phyloP scores from a whole-genome alignment of 2,329 filamentous ascomycete genomes.

The Fusarium acutatum region DNA sequence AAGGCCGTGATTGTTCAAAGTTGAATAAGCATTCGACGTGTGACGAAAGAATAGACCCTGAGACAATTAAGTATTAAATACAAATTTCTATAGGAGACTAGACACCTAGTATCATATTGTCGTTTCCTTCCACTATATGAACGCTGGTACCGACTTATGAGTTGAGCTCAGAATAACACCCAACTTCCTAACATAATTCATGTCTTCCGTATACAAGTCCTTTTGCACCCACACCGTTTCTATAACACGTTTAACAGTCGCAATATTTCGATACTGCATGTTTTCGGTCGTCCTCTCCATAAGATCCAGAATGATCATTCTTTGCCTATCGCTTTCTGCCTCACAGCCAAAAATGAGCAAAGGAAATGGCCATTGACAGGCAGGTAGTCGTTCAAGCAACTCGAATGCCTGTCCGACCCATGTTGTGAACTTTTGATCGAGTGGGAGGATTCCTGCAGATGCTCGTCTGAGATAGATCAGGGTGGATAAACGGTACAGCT shows the following conservation, averaged over 20 bases:
- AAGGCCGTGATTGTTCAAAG: no score
- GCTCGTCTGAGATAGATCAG: slow-evolving; percentile 45
- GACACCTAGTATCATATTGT: background rate
- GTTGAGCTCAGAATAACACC: slow-evolving; percentile 23
- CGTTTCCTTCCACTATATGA: background rate
- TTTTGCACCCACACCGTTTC: slow-evolving; percentile 47
- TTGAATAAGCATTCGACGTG: no score
- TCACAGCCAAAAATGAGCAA: slow-evolving; percentile 39
- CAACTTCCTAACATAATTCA: slow-evolving; percentile 18
- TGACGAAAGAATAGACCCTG: no score
- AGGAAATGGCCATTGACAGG: slow-evolving; percentile 35
- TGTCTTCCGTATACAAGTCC: slow-evolving; percentile 35
- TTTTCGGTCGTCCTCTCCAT: slow-evolving; percentile 38
- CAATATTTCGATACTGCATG: slow-evolving; percentile 29
- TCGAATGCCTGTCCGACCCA: slow-evolving; percentile 40
- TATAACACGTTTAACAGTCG: slow-evolving; percentile 35
- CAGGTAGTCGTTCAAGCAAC: slow-evolving; percentile 28
- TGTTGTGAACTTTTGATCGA: slow-evolving; percentile 6
- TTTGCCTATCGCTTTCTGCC: slow-evolving; percentile 32
- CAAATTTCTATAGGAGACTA: no score
- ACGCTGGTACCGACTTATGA: slow-evolving; percentile 7
- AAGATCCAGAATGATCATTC: slow-evolving; percentile 31
- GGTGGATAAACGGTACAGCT: slow-evolving; percentile 42
- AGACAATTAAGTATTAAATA: no score
- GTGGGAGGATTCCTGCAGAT: slow-evolving; percentile 10